These are phyloP conservation scores for Pseudoturritis turrita DNA, from an alignment of 345 rosid genomes.

Conservation along the genomic window DNA sequence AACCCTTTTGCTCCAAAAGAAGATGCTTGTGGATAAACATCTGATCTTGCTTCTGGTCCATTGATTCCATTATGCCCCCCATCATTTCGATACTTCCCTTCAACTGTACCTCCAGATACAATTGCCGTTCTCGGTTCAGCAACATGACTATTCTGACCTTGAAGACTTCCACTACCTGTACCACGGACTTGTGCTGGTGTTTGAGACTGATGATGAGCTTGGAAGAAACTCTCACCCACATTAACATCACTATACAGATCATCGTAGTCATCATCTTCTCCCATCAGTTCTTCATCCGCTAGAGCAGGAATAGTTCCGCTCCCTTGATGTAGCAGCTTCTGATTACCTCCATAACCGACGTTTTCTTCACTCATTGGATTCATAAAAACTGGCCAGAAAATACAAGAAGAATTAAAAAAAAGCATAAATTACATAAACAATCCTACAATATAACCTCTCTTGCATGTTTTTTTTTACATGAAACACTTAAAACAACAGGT, in stretches of 20 bases:
- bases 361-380: conserved; percentile 55
- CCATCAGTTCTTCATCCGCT: conserved; percentile 73
- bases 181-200: conserved; percentile 36
- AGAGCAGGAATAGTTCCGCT: conserved; percentile 81
- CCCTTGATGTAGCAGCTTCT: conserved; percentile 62
- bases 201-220: conserved; percentile 51
- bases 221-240: conserved; percentile 73
- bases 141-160: conserved; percentile 33
- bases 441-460: not conserved
- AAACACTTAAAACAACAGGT: not conserved
- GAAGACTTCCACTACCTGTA: conserved; percentile 39
- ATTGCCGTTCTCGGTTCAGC: conserved; percentile 39
- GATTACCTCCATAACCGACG: conserved; percentile 53
- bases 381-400: conserved; percentile 38
- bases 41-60: conserved; percentile 49
- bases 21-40: conserved; percentile 38
- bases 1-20: conserved; percentile 43
- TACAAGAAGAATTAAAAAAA: conserved; percentile 14
- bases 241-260: conserved; percentile 87
- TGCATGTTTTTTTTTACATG: not conserved
- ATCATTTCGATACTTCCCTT: conserved; percentile 43
- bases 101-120: conserved; percentile 43
- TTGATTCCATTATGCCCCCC: conserved; percentile 36
- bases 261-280: conserved; percentile 81
- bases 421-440: not conserved